These are phyloP conservation scores for Penicillium nordicum DNA, from an alignment of 2,329 filamentous ascomycete genomes.

Conservation along the genomic window DNA sequence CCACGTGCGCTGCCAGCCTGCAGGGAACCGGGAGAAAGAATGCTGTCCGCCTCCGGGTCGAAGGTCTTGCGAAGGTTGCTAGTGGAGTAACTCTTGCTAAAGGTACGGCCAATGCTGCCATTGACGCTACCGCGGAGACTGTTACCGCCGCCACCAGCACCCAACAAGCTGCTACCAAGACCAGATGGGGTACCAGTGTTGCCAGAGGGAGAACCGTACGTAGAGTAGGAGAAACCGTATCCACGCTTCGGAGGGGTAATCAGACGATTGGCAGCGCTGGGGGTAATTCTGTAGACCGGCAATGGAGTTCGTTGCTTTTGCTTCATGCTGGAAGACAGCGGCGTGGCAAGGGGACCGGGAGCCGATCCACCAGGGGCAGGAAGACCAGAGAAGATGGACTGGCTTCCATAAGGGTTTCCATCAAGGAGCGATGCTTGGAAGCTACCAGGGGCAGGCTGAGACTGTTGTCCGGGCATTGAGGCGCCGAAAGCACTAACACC, in stretches of 20 bases:
- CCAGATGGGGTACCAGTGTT: slow-evolving; percentile 66
- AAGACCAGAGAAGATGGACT: slow-evolving; percentile 77
- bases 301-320: slow-evolving; percentile 74
- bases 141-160: slow-evolving; percentile 33
- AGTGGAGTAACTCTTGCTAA: slow-evolving; percentile 84
- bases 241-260: slow-evolving; percentile 81
- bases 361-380: slow-evolving; percentile 60
- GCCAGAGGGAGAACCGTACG: slow-evolving; percentile 77
- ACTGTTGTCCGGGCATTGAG: slow-evolving; percentile 48
- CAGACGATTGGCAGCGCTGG: slow-evolving; percentile 72
- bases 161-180: slow-evolving; percentile 60
- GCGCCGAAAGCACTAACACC: slow-evolving; percentile 52
- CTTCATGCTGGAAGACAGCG: slow-evolving; percentile 72
- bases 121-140: slow-evolving; percentile 38
- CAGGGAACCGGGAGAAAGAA: slow-evolving; percentile 81
- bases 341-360: slow-evolving; percentile 87
- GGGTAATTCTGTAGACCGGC: slow-evolving; percentile 83
- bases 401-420: slow-evolving; percentile 83
- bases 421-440: slow-evolving; percentile 78
- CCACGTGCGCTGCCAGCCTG: slow-evolving; percentile 64
- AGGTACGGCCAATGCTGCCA: slow-evolving; percentile 63
- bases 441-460: slow-evolving; percentile 42
- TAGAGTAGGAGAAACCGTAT: slow-evolving; percentile 91
- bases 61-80: slow-evolving; percentile 81
- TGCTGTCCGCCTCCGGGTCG: slow-evolving; percentile 72